Base-by-base conservation (phyloP, 345 rosid species). In the Orychophragmus violaceus region DNA sequence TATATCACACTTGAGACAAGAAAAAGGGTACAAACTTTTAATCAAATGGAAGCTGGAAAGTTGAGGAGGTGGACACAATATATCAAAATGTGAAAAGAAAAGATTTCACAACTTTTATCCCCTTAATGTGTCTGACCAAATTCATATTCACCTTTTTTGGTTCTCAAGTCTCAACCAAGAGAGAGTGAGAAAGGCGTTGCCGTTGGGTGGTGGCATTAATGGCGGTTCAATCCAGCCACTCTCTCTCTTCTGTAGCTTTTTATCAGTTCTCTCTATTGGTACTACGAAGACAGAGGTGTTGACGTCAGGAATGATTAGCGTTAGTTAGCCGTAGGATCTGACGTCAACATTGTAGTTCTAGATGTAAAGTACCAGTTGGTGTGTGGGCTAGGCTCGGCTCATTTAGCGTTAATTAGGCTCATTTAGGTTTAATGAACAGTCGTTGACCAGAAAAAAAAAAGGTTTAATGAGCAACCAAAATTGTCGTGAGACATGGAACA, bases 251-350 rank as follows among this genome's bases (percentile, higher is more conserved):
- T 54, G 13, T 30, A 50, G 46, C 7, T 17, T 21, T 24, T 50
- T 50, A 9, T 28, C 22, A 32, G 17, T 10, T 48, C 32, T 33
- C 23, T 48, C 44, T 25, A 0, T 58, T 58, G 10, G 65, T 41
- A 39, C 44, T 39, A n/a, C 18, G 44, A 39, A 39, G 46, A 50
- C 44, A 24, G 33, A 29, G 16, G 28, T 19, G 66, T 74, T 73
- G 64, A 72, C 74, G 63, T 69, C 68, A 32, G 54, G 42, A 19
- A 60, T 13, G 3, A 60, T 59, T 69, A 55, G 55, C 23, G 53
- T 68, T 29, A 62, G 56, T 71, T 79, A 74, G 77, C 82, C 82
- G 83, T 77, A 70, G 69, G 86, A 78, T 77, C 62, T 41, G 62
- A 70, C 48, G 54, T 45, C 18, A 58, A 1, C 55, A 33, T 23